Evolutionary conservation across 768 basidiomycete species (phyloP).

Genomic region (Neoboletus magnificus): DNA sequence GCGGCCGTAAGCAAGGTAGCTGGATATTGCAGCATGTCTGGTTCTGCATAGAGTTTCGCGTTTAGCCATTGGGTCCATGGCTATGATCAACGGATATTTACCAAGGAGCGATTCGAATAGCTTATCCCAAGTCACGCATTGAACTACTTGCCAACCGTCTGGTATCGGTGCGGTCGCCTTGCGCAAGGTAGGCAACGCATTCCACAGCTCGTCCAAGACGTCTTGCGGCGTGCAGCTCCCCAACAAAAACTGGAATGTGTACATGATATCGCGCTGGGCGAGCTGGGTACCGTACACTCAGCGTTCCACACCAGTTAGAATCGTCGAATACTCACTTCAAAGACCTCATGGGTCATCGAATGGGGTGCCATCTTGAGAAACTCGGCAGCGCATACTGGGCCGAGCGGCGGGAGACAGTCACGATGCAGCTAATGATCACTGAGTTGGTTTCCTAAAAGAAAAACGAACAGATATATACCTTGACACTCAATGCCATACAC

Average conservation of each 20-base stretch:
- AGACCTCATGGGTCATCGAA: slow-evolving; percentile 40
- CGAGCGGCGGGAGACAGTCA: slow-evolving; percentile 55
- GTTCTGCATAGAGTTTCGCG: slow-evolving; percentile 34
- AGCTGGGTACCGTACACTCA: slow-evolving; percentile 31
- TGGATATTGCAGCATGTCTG: slow-evolving; percentile 51
- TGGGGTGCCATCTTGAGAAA: slow-evolving; percentile 52
- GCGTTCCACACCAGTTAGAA: background rate
- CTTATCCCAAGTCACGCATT: slow-evolving; percentile 47
- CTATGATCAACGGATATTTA: background rate
- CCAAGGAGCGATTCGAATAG: slow-evolving; percentile 46
- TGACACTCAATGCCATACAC: slow-evolving; percentile 58
- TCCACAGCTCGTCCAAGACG: slow-evolving; percentile 58
- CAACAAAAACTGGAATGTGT: slow-evolving; percentile 44
- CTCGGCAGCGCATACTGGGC: slow-evolving; percentile 49
- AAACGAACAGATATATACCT: slow-evolving; percentile 37
- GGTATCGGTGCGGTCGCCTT: slow-evolving; percentile 32
- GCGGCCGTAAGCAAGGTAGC: slow-evolving; percentile 52
- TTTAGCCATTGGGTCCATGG: background rate
- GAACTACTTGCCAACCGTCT: slow-evolving; percentile 46
- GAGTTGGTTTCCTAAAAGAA: background rate
- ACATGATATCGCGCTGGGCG: slow-evolving; percentile 55
- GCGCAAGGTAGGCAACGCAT: slow-evolving; percentile 50
- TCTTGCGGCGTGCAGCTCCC: slow-evolving; percentile 51
- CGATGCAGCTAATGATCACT: slow-evolving; percentile 51
- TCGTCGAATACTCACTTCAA: slow-evolving; percentile 45